Evolutionary conservation across 148 eudicot species (phyloP), one percentile per base, ranked within the genome.

Genomic region (Mesembryanthemum crystallinum): DNA sequence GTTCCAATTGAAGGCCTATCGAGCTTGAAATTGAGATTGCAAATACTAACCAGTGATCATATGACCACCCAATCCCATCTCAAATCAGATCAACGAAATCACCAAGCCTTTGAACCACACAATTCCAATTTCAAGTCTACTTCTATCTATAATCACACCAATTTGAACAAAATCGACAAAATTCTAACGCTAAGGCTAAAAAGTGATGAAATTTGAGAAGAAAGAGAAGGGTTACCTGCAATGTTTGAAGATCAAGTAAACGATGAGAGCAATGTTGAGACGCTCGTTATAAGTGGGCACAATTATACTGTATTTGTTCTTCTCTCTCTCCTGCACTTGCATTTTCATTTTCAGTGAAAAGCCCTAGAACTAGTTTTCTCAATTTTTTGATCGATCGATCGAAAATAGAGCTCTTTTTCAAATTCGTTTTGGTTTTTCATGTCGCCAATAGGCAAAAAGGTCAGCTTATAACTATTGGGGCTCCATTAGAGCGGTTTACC

Each of bases 231-330:
- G 23, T 49, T 69, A 93, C 96, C 76, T 76, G 71, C 90, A 86
- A 84, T 92, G 95, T 75, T 92, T 92, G 86, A 89, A 65, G 69
- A 65, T 37, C 7, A 65, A 30, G 33, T 69, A 69, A 42, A 89
- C 85, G 47, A 93, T 80, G 78, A 93, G 92, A 20, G 96, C 92
- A 70, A 93, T 91, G 83, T 93, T 93, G 82, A 93, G 96, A 60
- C 98, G 92, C 72, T 93, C 98, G 73, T 93, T 93, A 84, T 93
- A 93, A 61, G 98, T 93, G 4, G 98, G 98, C 0, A 91, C 81
- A 29, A 93, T 93, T 78, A 93, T 82, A 76, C 95, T 90, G 80
- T 85, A 88, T 74, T 90, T 86, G 75, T 79, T 85, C 82, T 75
- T 81, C 76, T 77, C 79, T 54, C 61, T 71, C 42, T 80, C 59